Conservation (phyloP, 139 green algal genomes). For the Coelastrella sp. region DNA sequence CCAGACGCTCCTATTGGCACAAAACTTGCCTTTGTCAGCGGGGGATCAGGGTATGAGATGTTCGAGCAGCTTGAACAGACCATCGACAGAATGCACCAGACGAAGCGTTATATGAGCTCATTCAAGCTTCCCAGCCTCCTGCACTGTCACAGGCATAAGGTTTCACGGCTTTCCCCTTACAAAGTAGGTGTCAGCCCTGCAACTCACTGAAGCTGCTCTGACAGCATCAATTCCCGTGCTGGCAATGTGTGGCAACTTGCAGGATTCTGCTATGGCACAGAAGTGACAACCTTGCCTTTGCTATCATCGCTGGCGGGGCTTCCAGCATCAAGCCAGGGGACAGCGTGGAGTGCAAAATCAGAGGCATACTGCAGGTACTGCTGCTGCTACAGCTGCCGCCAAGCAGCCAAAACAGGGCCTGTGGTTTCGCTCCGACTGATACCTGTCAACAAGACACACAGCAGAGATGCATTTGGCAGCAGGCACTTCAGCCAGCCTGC, state of each 20-base stretch:
- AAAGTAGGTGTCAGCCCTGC: not conserved
- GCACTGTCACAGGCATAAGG: not conserved
- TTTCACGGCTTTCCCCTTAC: not conserved
- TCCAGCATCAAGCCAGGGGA: constrained; percentile 67
- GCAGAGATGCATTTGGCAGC: too few relatives aligned
- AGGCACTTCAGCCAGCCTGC: not conserved
- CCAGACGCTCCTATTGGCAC: constrained; percentile 86
- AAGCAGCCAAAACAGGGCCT: too few relatives aligned
- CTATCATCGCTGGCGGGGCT: constrained; percentile 74
- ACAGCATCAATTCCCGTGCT: not conserved
- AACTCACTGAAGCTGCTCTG: not conserved
- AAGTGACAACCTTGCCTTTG: constrained; percentile 82
- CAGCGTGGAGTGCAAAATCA: constrained; percentile 78
- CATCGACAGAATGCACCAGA: too few relatives aligned
- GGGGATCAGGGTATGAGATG: constrained; percentile 73
- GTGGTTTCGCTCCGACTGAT: not conserved
- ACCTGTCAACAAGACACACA: too few relatives aligned
- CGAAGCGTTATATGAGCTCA: too few relatives aligned
- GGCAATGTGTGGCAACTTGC: not conserved
- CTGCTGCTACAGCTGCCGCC: not conserved
- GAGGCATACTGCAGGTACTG: constrained; percentile 82
- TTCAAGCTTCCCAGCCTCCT: too few relatives aligned
- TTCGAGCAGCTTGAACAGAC: not conserved
- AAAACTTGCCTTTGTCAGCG: constrained; percentile 82
- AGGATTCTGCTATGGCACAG: constrained; percentile 88